Base-by-base conservation (phyloP, 2,329 filamentous ascomycete genomes). In the Stylonectria norvegica region DNA sequence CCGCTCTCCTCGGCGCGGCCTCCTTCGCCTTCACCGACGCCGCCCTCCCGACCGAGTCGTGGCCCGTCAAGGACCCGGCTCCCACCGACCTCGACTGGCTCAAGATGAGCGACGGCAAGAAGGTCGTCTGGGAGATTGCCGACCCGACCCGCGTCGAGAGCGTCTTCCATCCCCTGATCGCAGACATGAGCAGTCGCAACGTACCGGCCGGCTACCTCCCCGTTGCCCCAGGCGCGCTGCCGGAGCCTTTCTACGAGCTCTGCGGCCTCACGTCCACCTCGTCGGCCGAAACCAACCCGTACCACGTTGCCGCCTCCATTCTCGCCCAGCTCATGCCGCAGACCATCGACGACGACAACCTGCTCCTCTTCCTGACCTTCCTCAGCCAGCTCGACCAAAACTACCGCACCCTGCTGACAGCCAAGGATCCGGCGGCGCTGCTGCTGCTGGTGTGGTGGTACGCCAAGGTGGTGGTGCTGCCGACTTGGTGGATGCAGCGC, bases 381-480 rank as follows among this genome's bases (percentile, higher is more conserved):
- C 49, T 77, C 20, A 61, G 62, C 8, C 62, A 68, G 33, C 64
- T 78, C 34, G 63, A 68, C 14, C 55, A 64, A 1, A 59, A 61
- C 0, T 79, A 70, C 48, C 63, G 65, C 10, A 36, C 34, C 0
- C 45, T 80, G n/a, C 51, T 83, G 1, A 58, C 68, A 32, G 25
- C 46, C 0, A 80, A 76, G 44, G 78, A 83, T 31, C 59, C 71
- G 1, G 62, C 68, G 19, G 78, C 77, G 0, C 52, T 83, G 44
- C 54, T 81, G 9, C 49, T 83, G 23, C 56, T 81, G n/a, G 66
- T 70, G 0, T 76, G 73, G 58, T 83, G 76, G 76, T 77, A 73
- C 55, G 70, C 72, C 8, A 70, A 73, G 45, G 55, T 75, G 11
- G 66, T 63, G 11, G 53, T 61, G 10, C 56, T 61, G 17, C 52